Percentiles rank a stretch among this genome's conserved stretches.
phyloP scores from a whole-genome alignment of 208 protist genomes.

The Vickermania ingenoplastis region DNA sequence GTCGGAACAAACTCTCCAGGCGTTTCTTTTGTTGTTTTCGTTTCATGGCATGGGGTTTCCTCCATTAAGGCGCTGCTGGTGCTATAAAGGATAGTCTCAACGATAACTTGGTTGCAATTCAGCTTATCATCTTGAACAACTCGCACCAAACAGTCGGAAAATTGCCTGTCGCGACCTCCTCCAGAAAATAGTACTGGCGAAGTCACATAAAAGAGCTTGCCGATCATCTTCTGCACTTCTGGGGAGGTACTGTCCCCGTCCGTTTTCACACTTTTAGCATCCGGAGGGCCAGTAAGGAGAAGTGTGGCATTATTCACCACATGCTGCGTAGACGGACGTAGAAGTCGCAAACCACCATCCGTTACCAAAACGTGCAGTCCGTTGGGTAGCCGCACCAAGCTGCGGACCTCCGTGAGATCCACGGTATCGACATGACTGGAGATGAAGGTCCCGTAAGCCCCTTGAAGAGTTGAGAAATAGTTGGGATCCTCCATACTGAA shows the following conservation, averaged over 20 bases:
- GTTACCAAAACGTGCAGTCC: constrained; percentile 75
- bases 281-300: constrained; percentile 9
- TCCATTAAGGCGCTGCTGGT: no score
- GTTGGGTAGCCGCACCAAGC: constrained; percentile 68
- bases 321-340: constrained; percentile 46
- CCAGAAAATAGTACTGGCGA: neutral
- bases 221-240: neutral
- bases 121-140: no score
- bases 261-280: neutral
- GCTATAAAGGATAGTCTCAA: no score
- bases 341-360: constrained; percentile 72
- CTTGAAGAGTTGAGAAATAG: constrained; percentile 48
- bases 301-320: constrained; percentile 17
- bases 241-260: neutral
- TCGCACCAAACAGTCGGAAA: neutral
- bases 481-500: constrained; percentile 49
- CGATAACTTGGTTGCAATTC: no score
- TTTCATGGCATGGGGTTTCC: no score
- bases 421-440: constrained; percentile 81
- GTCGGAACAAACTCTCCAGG: no score
- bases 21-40: no score
- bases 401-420: constrained; percentile 74
- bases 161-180: neutral
- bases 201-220: neutral
- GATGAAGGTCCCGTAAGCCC: constrained; percentile 74